phyloP scores from a whole-genome alignment of 1,284 basidiomycete species.

The Erythrobasidium hasegawianum region DNA sequence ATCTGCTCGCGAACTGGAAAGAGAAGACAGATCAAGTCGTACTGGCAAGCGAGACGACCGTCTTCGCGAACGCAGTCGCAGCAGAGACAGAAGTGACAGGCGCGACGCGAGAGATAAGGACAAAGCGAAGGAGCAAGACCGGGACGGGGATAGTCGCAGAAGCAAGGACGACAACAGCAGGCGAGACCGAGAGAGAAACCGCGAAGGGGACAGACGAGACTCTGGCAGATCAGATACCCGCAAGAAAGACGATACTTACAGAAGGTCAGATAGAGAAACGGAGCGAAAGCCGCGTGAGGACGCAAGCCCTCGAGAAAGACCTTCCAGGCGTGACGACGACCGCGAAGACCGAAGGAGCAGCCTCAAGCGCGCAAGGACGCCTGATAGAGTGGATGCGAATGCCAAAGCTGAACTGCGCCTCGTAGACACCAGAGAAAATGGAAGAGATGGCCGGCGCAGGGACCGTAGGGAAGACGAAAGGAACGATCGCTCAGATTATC shows the following conservation, averaged over 20 bases:
- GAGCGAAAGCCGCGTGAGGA: not conserved
- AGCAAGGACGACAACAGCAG: constrained; percentile 3
- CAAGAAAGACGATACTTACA: not conserved
- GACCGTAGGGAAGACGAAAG: not conserved
- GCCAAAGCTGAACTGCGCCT: not conserved
- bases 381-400: not conserved
- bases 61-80: not conserved
- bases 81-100: constrained; percentile 5
- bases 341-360: not conserved
- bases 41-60: not conserved
- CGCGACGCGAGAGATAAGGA: not conserved
- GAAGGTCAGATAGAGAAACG: not conserved
- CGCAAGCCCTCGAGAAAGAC: not conserved
- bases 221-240: not conserved
- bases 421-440: not conserved
- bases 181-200: not conserved
- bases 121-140: not conserved
- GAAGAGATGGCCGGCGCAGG: not conserved
- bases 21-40: not conserved
- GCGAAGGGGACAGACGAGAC: not conserved
- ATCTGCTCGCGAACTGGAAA: not conserved
- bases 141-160: constrained; percentile 9
- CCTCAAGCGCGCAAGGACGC: not conserved
- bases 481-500: not conserved
- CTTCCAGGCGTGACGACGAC: not conserved